Percentiles rank a stretch among this genome's conserved stretches.
Conservation (phyloP, 140 eudicot genomes). For the Erigeron philadelphicus region DNA sequence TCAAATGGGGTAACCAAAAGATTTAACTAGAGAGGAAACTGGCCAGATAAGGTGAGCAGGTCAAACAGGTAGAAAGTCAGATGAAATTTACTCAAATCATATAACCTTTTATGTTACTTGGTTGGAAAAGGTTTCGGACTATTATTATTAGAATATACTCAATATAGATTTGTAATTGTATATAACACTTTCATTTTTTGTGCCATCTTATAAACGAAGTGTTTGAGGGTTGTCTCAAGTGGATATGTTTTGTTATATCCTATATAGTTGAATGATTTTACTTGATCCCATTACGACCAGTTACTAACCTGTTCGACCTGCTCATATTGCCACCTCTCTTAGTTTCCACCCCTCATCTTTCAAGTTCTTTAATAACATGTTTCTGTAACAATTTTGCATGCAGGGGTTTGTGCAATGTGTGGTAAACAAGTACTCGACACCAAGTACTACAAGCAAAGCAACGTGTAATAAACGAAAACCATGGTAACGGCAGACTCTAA, state of each 20-base stretch:
- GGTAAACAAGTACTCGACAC: constrained; percentile 96
- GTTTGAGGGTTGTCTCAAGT: neutral
- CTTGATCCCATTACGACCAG: neutral
- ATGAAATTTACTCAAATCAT: neutral
- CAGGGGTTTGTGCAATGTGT: constrained; percentile 99
- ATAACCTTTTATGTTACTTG: too few species aligned
- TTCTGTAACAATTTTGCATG: constrained; percentile 25
- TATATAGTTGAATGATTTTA: too few species aligned
- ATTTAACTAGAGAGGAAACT: neutral
- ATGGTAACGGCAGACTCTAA: neutral
- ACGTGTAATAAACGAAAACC: constrained; percentile 37
- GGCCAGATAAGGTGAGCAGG: neutral
- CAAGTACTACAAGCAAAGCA: constrained; percentile 89
- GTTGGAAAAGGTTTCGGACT: too few species aligned
- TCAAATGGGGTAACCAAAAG: neutral
- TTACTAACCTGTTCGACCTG: neutral
- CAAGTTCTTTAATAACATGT: neutral
- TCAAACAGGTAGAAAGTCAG: neutral
- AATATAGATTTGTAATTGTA: neutral
- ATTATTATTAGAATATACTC: neutral
- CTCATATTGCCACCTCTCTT: neutral
- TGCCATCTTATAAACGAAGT: neutral
- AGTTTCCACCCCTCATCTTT: neutral
- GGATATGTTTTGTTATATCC: neutral
- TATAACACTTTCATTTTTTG: neutral